Evolutionary conservation across 768 basidiomycete species (phyloP).

Genomic region (Neoboletus brunneissimus): DNA sequence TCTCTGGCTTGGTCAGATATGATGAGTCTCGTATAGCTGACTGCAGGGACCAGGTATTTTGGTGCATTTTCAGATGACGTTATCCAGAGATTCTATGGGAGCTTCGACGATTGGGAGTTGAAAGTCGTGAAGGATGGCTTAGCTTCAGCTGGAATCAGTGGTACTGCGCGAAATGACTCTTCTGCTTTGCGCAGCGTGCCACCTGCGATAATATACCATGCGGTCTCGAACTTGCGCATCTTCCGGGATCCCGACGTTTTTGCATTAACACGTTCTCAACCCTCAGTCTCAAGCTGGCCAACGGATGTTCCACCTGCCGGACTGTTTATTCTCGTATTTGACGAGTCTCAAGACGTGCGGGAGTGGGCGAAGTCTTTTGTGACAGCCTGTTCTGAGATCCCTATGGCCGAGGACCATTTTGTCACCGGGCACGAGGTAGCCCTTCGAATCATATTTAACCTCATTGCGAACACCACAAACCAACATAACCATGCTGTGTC

Average conservation of each 20-base stretch:
- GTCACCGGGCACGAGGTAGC: constrained; percentile 45
- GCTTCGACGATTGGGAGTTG: constrained; percentile 68
- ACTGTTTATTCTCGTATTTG: constrained; percentile 55
- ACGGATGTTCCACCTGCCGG: constrained; percentile 57
- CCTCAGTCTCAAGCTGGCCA: constrained; percentile 48
- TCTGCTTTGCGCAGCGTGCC: constrained; percentile 42
- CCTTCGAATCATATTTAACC: constrained; percentile 39
- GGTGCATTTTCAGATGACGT: constrained; percentile 55
- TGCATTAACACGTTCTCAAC: constrained; percentile 25
- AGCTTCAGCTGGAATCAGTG: constrained; percentile 27
- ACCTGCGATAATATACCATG: constrained; percentile 56
- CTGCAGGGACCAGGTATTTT: constrained; percentile 57
- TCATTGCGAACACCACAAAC: constrained; percentile 15
- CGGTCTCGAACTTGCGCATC: constrained; percentile 58
- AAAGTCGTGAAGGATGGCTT: constrained; percentile 49
- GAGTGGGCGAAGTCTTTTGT: constrained; percentile 57
- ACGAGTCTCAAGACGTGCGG: constrained; percentile 47
- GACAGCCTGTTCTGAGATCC: constrained; percentile 36
- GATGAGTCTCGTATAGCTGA: constrained; percentile 10
- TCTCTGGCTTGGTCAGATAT: constrained; percentile 3
- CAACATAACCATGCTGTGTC: not conserved
- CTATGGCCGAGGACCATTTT: constrained; percentile 51
- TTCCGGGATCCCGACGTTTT: constrained; percentile 52
- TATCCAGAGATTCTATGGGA: constrained; percentile 55
- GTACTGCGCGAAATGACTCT: constrained; percentile 7